Evolutionary conservation across 1,284 basidiomycete species (phyloP), one percentile per base, ranked within the genome.

Genomic region (Flammula alnicola): DNA sequence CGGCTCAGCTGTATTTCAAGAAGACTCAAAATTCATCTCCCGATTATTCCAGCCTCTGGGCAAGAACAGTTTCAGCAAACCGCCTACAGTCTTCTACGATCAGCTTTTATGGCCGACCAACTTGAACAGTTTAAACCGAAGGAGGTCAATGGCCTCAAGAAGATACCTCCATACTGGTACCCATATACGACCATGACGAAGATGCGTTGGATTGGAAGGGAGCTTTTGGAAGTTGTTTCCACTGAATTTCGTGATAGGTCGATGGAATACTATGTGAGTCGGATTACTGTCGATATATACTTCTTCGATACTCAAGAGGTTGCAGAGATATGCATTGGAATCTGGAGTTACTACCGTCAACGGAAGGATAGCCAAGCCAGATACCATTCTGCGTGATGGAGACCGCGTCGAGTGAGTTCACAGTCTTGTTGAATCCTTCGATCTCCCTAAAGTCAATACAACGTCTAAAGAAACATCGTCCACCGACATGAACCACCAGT

Each of bases 401-500:
- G 97, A 99, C 69, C 79, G 91, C 44, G 86, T 98, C 48, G 92
- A 95, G 92, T 93, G 54, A 55, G 88, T 77, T 5, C 14, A 36
- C n/a, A 17, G 19, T 17, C 35, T 16, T 49, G 27, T 40, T 29
- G 36, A 36, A 40, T 27, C 35, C 19, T 14, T 20, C 38, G 37
- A 16, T 29, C 42, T 53, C 47, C n/a, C n/a, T n/a, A n/a, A n/a
- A n/a, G 35, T 30, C 47, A 17, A 37, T 51, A 38, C 27, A 33
- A 23, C 20, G 7, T 33, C n/a, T 30, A 32, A 56, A 96, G 93
- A 63, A 98, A 98, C 65, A 82, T 93, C 4, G 93, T 96, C 2
- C 95, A 98, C 69, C 78, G 93, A 12, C 97, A 99, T 66, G 97
- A 99, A 69, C 96, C 97, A 3, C 94, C 97, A 0, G 88, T 99